Evolutionary conservation across 2,329 filamentous ascomycete species (phyloP), one percentile per base, ranked within the genome.

Genomic region (Xylariaceae sp.): DNA sequence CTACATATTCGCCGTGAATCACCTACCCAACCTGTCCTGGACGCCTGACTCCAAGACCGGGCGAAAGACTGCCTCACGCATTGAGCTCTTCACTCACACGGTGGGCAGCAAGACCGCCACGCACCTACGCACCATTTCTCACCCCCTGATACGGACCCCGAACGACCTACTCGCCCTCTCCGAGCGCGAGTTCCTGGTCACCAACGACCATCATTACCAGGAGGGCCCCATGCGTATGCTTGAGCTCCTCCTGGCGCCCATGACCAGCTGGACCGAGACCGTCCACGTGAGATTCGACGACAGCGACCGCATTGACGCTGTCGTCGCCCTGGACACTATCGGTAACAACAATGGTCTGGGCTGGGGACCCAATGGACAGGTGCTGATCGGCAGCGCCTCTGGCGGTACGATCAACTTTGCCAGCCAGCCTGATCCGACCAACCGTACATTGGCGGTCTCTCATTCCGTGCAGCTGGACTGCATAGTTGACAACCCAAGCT

Each of bases 1-100:
- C 4, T 83, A 79, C 49, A 74, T 83, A 34, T 78, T 77, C 40
- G 78, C 74, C 0, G 58, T 83, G 37, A 83, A 83, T 48, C 80
- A 83, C 41, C 50, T 74, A 1, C 72, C 78, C 0, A 73, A 79
- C 42, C 64, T 66, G 0, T 63, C 64, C 0, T 69, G 66, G 50
- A 53, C 22, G 34, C 39, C 19, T 15, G 51, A 35, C 6, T 48
- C 45, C 3, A 44, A 47, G 4, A 59, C 60, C 2, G 52, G 54
- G 2, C 60, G 58, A 9, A 69, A 69, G 44, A 66, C 71, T 0
- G 66, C 66, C 1, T 81, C 79, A 0, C 72, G 72, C 9, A 56
- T 83, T 30, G 79, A 83, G 51, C 48, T 83, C 4, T 82, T 83
- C 52, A 67, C 72, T 46, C 71, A 83, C 48, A 56, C 61, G 1